These are phyloP conservation scores for Yarrowia hollandica DNA, from an alignment of 805 yeast genomes.

Conservation along the genomic window DNA sequence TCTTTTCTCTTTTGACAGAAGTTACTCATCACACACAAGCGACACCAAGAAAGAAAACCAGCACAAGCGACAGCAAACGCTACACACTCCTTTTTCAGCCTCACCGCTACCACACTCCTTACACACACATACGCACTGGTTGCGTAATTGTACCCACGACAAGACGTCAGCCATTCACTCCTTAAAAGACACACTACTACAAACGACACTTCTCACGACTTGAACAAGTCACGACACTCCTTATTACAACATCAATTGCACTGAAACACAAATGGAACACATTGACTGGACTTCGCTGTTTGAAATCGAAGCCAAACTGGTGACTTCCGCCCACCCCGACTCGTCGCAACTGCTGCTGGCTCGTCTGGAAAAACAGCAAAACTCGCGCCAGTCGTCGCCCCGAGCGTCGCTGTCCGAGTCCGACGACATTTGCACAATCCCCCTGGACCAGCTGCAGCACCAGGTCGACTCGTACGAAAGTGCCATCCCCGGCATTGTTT, in stretches of 20 bases:
- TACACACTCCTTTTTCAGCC: conserved; percentile 4
- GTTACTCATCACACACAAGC: not conserved
- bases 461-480: conserved; percentile 11
- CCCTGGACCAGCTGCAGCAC: conserved; percentile 8
- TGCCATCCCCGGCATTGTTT: conserved; percentile 13
- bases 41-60: not conserved
- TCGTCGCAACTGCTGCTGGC: conserved; percentile 15
- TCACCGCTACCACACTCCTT: conserved; percentile 16
- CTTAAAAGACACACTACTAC: not conserved
- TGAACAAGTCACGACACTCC: conserved; percentile 16
- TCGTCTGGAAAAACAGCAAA: conserved; percentile 20
- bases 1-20: not conserved
- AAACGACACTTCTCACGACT: not conserved
- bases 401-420: conserved; percentile 4
- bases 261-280: conserved; percentile 15
- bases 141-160: not conserved
- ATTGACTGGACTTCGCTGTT: conserved; percentile 27
- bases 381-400: conserved; percentile 10
- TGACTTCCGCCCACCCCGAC: conserved; percentile 12
- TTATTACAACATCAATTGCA: not conserved
- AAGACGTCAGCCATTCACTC: no score
- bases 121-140: conserved; percentile 6
- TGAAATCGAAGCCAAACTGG: conserved; percentile 26
- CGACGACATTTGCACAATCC: conserved; percentile 12
- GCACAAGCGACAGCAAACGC: not conserved